Evolutionary conservation across 2,329 filamentous ascomycete genomes (phyloP).

Genomic region (Graphium sp.): DNA sequence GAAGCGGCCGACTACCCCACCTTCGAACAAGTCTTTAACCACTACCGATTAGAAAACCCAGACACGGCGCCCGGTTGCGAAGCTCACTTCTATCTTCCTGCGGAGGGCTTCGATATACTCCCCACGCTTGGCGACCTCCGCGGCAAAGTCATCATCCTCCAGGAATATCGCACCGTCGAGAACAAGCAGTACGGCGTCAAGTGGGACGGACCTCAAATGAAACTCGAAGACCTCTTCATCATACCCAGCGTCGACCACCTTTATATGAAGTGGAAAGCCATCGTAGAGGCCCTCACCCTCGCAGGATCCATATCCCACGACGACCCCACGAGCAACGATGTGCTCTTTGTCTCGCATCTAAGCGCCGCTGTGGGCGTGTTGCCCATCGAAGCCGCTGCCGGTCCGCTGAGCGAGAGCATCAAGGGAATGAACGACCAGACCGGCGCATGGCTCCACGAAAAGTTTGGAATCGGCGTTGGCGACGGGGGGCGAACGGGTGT

Average conservation of each 20-base stretch:
- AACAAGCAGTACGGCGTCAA: conserved; percentile 19
- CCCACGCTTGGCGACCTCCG: conserved; percentile 27
- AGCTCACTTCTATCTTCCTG: conserved; percentile 18
- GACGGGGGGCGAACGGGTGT: conserved; percentile 20
- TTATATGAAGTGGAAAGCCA: conserved; percentile 26
- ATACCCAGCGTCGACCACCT: conserved; percentile 23
- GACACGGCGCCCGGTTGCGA: conserved; percentile 16
- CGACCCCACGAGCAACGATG: conserved; percentile 17
- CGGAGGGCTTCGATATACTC: conserved; percentile 12
- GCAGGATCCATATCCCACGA: conserved; percentile 12
- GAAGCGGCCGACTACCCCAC: conserved; percentile 6
- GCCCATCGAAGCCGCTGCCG: conserved; percentile 31
- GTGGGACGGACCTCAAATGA: conserved; percentile 26
- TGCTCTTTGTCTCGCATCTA: conserved; percentile 26
- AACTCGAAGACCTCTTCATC: conserved; percentile 28
- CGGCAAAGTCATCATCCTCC: conserved; percentile 26
- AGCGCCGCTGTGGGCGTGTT: conserved; percentile 29
- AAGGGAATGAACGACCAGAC: conserved; percentile 32
- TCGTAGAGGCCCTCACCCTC: conserved; percentile 19
- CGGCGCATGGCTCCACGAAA: conserved; percentile 21
- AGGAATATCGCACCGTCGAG: conserved; percentile 21
- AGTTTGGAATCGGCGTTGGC: conserved; percentile 9
- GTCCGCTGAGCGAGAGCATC: conserved; percentile 19
- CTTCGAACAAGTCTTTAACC: conserved; percentile 28
- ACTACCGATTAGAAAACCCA: conserved; percentile 17